These are phyloP conservation scores for Tarenaya hassleriana DNA, from an alignment of 345 rosid genomes.

Conservation along the genomic window DNA sequence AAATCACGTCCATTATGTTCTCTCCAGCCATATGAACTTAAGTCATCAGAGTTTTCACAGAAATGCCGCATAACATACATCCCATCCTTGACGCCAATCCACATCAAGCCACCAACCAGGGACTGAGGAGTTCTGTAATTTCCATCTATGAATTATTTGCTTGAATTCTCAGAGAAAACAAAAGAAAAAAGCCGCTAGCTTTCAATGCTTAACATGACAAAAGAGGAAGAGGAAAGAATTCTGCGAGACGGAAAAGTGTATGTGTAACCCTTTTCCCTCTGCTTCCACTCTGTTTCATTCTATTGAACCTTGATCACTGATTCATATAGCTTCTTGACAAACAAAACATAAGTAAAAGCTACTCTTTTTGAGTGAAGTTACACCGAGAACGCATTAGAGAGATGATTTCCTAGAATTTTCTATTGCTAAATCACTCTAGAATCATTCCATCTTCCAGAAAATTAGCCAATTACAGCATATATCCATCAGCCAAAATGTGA, in stretches of 20 bases:
- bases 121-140: constrained; percentile 64
- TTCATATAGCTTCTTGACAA: too few species aligned
- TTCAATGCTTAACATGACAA: background rate
- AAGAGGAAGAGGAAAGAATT: too few species aligned
- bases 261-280: too few species aligned
- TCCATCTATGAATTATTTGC: constrained; percentile 18
- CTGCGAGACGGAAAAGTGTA: too few species aligned
- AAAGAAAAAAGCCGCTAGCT: background rate
- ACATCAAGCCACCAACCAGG: constrained; percentile 85
- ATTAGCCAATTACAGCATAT: too few species aligned
- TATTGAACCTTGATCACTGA: too few species aligned
- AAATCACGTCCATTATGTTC: constrained; percentile 84
- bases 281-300: too few species aligned
- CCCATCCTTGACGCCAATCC: constrained; percentile 74
- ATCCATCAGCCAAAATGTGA: too few species aligned
- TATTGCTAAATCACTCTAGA: too few species aligned
- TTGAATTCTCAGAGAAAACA: background rate
- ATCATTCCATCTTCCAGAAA: too few species aligned
- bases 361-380: background rate
- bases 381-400: background rate
- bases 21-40: constrained; percentile 74
- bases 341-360: too few species aligned
- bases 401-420: too few species aligned
- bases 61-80: constrained; percentile 62
- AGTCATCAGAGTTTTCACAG: constrained; percentile 67